Conservation (phyloP, 495 filamentous ascomycete species). For the Talaromyces thailandensis region DNA sequence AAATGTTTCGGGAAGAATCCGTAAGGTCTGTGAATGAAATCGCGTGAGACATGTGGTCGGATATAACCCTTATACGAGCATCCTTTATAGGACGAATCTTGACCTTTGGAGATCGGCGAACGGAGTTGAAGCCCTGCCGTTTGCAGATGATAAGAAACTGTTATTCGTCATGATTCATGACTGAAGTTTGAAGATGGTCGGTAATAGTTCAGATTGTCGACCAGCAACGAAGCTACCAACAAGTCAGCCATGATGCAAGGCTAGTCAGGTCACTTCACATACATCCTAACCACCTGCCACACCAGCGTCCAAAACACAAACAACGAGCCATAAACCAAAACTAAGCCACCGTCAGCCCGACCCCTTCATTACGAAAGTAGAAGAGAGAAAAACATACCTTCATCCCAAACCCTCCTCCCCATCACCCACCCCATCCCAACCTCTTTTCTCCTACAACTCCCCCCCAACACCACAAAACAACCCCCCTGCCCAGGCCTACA, state of each 20-base stretch:
- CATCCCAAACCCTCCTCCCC: background rate
- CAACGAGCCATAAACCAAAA: background rate
- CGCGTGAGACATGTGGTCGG: background rate
- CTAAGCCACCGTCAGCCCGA: background rate
- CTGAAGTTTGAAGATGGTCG: background rate
- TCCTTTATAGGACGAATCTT: background rate
- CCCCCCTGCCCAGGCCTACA: conserved; percentile 21
- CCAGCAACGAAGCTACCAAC: background rate
- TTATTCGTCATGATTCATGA: too few relatives aligned
- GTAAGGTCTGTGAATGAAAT: background rate
- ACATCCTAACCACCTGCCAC: background rate
- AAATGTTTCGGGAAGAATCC: background rate
- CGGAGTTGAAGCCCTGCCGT: too few relatives aligned
- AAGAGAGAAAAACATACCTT: background rate
- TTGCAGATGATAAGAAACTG: too few relatives aligned
- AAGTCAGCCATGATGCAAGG: background rate
- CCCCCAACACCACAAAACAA: conserved; percentile 27
- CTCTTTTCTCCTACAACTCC: conserved; percentile 25
- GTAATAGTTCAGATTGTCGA: background rate
- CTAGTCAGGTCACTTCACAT: background rate
- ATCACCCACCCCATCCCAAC: conserved; percentile 24
- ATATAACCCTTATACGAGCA: background rate
- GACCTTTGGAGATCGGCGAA: background rate
- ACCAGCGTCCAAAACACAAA: background rate
- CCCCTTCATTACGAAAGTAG: background rate